Base-by-base conservation (phyloP, 169 alveolate species). In the Plasmodium yoelii region DNA sequence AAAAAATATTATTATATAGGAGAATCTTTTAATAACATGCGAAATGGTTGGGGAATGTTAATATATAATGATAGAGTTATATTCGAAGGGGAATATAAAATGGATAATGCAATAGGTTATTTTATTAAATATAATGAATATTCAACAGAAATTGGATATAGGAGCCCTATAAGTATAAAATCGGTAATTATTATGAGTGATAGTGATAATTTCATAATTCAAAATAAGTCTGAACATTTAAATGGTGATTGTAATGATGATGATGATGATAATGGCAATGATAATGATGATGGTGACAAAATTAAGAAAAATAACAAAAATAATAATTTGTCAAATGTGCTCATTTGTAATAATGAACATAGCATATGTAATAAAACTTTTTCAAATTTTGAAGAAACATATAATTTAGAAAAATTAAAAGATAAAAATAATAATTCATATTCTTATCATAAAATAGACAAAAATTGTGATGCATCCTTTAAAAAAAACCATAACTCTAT, bases 31-130 rank as follows among this genome's bases (percentile, higher is more conserved):
- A 92, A 92, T 55, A 92, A 87, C 72, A 60, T 84, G 13, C 28
- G 94, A 26, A 87, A 92, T 80, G 94, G 94, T 13, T 92, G 94
- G 94, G 94, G 94, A 1, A 84, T 92, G 80, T 61, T 92, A 12
- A 89, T 92, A 24, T 87, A 84, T 61, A 73, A 70, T 46, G 87
- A 92, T 53, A 53, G 89, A 65, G 90, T 92, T 5, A 63, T 92
- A 22, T 92, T 88, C 59, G 94, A 92, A 70, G 94, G 94, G 18
- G 92, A 88, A 73, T 92, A 92, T 69, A 84, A 87, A 84, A 73
- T 74, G 82, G 90, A 92, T 49, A 84, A 75, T 57, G 94, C 91
- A 7, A 73, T 75, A 8, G 93, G 94, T 0, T 77, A 86, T 61
- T 92, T 88, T 60, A 73, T 92, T 18, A 88, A 64, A 65, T 87